Conservation (phyloP, 2,329 filamentous ascomycete species). For the Diplodia sapinea region DNA sequence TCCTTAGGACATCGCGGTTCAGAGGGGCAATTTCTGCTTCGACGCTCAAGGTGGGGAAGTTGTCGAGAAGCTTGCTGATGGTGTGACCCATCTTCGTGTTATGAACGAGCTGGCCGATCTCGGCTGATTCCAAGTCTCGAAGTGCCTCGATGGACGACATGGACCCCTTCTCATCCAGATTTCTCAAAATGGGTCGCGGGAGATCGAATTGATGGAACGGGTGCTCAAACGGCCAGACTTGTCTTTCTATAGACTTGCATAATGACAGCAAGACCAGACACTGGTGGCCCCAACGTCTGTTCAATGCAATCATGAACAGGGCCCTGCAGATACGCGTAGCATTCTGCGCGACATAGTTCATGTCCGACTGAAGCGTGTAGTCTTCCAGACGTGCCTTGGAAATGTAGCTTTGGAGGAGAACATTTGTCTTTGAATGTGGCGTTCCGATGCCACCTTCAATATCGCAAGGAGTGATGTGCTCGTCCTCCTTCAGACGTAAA, state of each 20-base stretch:
- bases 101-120: conserved; percentile 89
- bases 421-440: conserved; percentile 91
- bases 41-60: conserved; percentile 89
- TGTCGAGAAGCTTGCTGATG: conserved; percentile 80
- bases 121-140: conserved; percentile 89
- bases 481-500: conserved; percentile 71
- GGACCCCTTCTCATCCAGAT: conserved; percentile 80
- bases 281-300: conserved; percentile 93
- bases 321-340: conserved; percentile 92
- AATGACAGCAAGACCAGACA: conserved; percentile 89
- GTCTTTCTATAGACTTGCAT: conserved; percentile 96
- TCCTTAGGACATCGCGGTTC: conserved; percentile 92
- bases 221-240: conserved; percentile 93
- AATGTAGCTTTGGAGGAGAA: conserved; percentile 92
- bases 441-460: conserved; percentile 71
- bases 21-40: conserved; percentile 95
- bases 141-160: conserved; percentile 78
- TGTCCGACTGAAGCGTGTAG: conserved; percentile 90
- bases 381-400: conserved; percentile 87
- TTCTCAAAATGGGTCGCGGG: conserved; percentile 78
- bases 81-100: conserved; percentile 86
- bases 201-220: conserved; percentile 95
- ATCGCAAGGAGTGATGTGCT: conserved; percentile 69
- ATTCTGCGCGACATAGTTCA: conserved; percentile 94
- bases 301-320: conserved; percentile 96